These are phyloP conservation scores for Aspergillus glaucus DNA, from an alignment of 2,329 filamentous ascomycete genomes.

Conservation along the genomic window DNA sequence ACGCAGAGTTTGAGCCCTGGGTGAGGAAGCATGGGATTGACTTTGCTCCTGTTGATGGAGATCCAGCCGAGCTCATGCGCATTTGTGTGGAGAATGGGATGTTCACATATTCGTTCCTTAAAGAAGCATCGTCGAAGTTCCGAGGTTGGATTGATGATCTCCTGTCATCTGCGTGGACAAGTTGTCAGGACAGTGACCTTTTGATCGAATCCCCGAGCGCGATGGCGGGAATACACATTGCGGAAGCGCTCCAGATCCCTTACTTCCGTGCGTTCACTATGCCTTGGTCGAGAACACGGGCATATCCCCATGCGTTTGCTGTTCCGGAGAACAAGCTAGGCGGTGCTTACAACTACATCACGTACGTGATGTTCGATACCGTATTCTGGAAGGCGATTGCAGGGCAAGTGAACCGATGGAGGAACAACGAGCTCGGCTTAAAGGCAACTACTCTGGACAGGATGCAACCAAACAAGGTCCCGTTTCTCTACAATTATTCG, in stretches of 20 bases:
- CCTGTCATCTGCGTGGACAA: conserved; percentile 70
- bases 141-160: conserved; percentile 92
- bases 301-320: conserved; percentile 94
- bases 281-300: conserved; percentile 94
- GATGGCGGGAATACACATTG: conserved; percentile 97
- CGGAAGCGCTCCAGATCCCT: conserved; percentile 83
- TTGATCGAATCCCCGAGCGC: conserved; percentile 93
- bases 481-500: conserved; percentile 96
- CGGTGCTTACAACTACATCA: conserved; percentile 89
- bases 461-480: conserved; percentile 95
- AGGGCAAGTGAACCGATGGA: conserved; percentile 87
- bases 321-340: conserved; percentile 92
- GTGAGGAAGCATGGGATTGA: conserved; percentile 89
- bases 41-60: conserved; percentile 80
- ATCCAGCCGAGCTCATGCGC: conserved; percentile 89
- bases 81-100: conserved; percentile 96
- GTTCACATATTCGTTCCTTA: conserved; percentile 87
- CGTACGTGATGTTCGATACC: conserved; percentile 93
- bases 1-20: conserved; percentile 84
- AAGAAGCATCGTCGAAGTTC: conserved; percentile 80
- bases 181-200: conserved; percentile 80
- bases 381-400: conserved; percentile 95
- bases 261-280: conserved; percentile 98
- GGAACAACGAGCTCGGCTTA: conserved; percentile 70
- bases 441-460: conserved; percentile 79